Evolutionary conservation across 352 stramenopile genomes (phyloP).

Genomic region (Globisporangium irregulare): DNA sequence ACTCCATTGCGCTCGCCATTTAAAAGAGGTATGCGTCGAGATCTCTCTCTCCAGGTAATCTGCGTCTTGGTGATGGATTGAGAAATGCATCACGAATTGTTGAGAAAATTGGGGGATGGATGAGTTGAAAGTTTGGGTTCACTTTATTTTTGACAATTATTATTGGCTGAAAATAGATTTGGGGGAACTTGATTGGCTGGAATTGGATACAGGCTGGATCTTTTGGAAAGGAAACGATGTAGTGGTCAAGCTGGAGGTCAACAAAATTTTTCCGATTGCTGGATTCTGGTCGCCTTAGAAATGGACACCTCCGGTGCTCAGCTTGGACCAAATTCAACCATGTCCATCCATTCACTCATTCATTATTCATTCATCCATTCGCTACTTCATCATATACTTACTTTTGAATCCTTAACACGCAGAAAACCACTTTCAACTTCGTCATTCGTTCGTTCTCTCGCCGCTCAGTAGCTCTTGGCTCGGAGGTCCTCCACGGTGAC

Average conservation of each 20-base stretch:
- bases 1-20: background rate
- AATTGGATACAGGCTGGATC: background rate
- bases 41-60: background rate
- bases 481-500: conserved; percentile 2
- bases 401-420: background rate
- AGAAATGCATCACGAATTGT: background rate
- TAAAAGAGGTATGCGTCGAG: background rate
- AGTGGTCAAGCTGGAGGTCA: background rate
- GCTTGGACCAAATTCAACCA: background rate
- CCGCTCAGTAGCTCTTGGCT: conserved; percentile 8
- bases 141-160: background rate
- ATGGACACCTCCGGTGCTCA: too few species aligned
- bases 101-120: too few species aligned
- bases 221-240: background rate
- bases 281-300: too few species aligned
- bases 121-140: background rate
- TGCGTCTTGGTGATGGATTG: background rate
- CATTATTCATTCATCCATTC: too few species aligned
- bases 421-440: background rate
- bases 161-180: background rate
- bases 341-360: background rate
- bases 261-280: too few species aligned
- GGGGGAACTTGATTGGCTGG: background rate
- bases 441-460: background rate
- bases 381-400: background rate